phyloP scores from a whole-genome alignment of 257 asterid genomes.

The Scutellaria galericulata region DNA sequence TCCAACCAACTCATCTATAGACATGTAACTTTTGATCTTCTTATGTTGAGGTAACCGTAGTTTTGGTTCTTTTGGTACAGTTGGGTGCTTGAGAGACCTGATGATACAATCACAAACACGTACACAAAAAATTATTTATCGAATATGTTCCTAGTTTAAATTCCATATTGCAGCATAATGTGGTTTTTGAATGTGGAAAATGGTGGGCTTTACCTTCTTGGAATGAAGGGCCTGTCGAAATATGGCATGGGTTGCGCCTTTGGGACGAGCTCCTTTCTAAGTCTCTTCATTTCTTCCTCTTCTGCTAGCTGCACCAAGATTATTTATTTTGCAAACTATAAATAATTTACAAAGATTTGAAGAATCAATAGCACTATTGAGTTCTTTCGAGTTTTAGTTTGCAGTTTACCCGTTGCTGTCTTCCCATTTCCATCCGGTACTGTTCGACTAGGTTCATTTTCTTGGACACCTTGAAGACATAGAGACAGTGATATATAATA shows the following conservation, averaged over 20 bases:
- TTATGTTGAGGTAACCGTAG: slow-evolving; percentile 54
- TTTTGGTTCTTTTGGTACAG: slow-evolving; percentile 68
- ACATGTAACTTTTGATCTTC: slow-evolving; percentile 52
- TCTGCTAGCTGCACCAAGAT: slow-evolving; percentile 66
- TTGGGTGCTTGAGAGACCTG: slow-evolving; percentile 53
- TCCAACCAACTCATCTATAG: slow-evolving; percentile 41
- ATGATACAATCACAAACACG: neutral
- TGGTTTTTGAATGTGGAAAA: neutral
- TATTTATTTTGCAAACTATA: too few species aligned
- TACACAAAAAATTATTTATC: neutral
- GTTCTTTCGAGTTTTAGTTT: neutral
- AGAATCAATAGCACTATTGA: neutral
- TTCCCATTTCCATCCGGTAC: slow-evolving; percentile 66
- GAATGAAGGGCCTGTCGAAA: slow-evolving; percentile 77
- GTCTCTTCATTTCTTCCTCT: slow-evolving; percentile 77
- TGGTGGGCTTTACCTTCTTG: slow-evolving; percentile 53
- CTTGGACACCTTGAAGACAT: slow-evolving; percentile 57
- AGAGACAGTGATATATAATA: slow-evolving; percentile 21
- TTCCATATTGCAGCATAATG: neutral
- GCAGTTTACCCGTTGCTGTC: slow-evolving; percentile 63
- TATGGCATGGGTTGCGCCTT: slow-evolving; percentile 87
- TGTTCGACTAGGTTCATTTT: slow-evolving; percentile 62
- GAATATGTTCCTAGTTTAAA: neutral
- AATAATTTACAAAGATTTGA: too few species aligned
- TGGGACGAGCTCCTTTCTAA: slow-evolving; percentile 77